Evolutionary conservation across 2,329 filamentous ascomycete genomes (phyloP).

Genomic region (Neopestalotiopsis sp.): DNA sequence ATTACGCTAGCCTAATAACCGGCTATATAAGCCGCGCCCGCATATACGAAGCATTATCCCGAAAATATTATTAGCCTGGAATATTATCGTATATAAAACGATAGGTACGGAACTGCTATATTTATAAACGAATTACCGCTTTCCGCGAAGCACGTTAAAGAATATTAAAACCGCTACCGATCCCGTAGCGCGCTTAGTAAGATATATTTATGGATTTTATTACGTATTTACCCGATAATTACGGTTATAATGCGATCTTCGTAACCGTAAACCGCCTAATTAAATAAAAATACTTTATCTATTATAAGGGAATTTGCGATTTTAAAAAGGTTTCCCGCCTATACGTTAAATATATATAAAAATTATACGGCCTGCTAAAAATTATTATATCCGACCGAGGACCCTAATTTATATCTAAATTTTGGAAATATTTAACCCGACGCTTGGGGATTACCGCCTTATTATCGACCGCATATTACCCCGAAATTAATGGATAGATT

Average conservation of each 20-base stretch:
- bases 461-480: not conserved
- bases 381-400: not conserved
- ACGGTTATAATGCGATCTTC: not conserved
- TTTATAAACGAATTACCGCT: not conserved
- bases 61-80: not conserved
- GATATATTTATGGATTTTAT: not conserved
- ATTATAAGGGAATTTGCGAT: not conserved
- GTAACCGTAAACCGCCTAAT: not conserved
- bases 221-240: not conserved
- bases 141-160: not conserved
- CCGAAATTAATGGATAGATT: too few species aligned
- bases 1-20: not conserved
- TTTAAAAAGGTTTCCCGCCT: not conserved
- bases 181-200: not conserved
- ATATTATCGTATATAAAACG: not conserved
- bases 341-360: slow-evolving; percentile 3
- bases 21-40: not conserved
- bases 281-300: not conserved
- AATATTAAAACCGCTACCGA: not conserved
- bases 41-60: not conserved
- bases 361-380: not conserved
- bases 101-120: not conserved
- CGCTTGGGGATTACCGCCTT: not conserved
- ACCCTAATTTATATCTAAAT: not conserved
- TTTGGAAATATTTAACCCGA: not conserved